Percentiles rank a stretch among this genome's conserved stretches.
These are phyloP conservation scores for Monoraphidium neglectum DNA, from an alignment of 139 green algal species.

Conservation along the genomic window DNA sequence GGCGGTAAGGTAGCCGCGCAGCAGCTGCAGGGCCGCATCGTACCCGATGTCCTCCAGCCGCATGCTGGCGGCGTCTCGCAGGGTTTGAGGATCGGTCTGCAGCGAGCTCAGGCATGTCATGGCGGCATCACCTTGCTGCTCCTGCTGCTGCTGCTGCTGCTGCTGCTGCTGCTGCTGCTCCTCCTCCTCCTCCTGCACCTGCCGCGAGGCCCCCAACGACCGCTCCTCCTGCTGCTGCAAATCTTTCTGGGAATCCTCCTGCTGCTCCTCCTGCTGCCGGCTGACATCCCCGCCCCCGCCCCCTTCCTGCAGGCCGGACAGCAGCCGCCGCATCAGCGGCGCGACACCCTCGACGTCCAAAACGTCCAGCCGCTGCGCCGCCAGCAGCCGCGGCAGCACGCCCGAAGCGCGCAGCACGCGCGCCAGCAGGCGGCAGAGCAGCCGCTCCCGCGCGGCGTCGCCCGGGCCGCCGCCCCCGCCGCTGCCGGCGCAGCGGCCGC, in stretches of 20 bases:
- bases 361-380: constrained; percentile 61
- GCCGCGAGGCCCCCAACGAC: not conserved
- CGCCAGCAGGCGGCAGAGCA: constrained; percentile 33
- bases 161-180: constrained; percentile 2
- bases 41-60: not conserved
- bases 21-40: constrained; percentile 30
- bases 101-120: too few species aligned
- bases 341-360: constrained; percentile 60
- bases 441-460: not conserved
- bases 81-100: too few species aligned
- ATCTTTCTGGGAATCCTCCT: not conserved
- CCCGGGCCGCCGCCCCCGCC: not conserved
- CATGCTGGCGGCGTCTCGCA: too few species aligned
- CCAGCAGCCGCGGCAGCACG: constrained; percentile 51
- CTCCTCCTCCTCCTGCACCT: not conserved
- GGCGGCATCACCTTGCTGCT: not conserved
- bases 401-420: constrained; percentile 15
- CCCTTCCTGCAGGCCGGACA: not conserved
- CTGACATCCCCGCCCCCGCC: too few species aligned
- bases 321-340: constrained; percentile 36
- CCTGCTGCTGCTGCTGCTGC: not conserved
- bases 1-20: constrained; percentile 72
- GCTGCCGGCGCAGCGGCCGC: not conserved
- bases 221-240: not conserved
- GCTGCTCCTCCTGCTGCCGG: not conserved